Conservation (phyloP, 768 basidiomycete genomes). For the Coprinopsis cinerea region DNA sequence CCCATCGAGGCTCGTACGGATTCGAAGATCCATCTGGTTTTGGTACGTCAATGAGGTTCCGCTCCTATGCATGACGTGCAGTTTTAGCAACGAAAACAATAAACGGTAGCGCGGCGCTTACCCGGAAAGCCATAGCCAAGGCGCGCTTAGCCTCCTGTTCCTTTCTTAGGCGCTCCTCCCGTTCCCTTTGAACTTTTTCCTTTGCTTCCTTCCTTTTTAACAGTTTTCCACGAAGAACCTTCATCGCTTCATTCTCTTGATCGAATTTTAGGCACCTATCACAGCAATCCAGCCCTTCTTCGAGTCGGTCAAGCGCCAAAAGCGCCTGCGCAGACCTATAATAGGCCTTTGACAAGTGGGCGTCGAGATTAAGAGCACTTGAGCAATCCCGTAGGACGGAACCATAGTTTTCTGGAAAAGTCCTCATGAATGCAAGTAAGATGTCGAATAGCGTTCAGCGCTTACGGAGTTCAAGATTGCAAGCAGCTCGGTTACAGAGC, state of each 20-base stretch:
- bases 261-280: slow-evolving; percentile 59
- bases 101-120: slow-evolving; percentile 26
- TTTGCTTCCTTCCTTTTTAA: slow-evolving; percentile 40
- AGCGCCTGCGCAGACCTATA: slow-evolving; percentile 83
- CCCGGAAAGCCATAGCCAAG: slow-evolving; percentile 59
- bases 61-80: slow-evolving; percentile 48
- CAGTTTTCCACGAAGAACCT: slow-evolving; percentile 41
- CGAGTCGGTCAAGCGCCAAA: slow-evolving; percentile 61
- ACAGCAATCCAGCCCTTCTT: slow-evolving; percentile 84
- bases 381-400: slow-evolving; percentile 84
- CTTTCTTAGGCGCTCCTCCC: slow-evolving; percentile 40
- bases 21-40: slow-evolving; percentile 47
- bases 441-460: not conserved
- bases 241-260: slow-evolving; percentile 48
- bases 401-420: slow-evolving; percentile 73
- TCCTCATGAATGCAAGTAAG: slow-evolving; percentile 1
- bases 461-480: slow-evolving; percentile 84
- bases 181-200: slow-evolving; percentile 46
- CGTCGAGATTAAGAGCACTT: slow-evolving; percentile 56
- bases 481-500: slow-evolving; percentile 86
- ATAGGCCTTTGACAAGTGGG: slow-evolving; percentile 71
- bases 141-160: slow-evolving; percentile 47
- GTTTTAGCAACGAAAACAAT: slow-evolving; percentile 6
- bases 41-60: slow-evolving; percentile 60
- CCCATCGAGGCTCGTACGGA: slow-evolving; percentile 61